Evolutionary conservation across 805 yeast genomes (phyloP).

Genomic region (Saccharomyces paradoxus): DNA sequence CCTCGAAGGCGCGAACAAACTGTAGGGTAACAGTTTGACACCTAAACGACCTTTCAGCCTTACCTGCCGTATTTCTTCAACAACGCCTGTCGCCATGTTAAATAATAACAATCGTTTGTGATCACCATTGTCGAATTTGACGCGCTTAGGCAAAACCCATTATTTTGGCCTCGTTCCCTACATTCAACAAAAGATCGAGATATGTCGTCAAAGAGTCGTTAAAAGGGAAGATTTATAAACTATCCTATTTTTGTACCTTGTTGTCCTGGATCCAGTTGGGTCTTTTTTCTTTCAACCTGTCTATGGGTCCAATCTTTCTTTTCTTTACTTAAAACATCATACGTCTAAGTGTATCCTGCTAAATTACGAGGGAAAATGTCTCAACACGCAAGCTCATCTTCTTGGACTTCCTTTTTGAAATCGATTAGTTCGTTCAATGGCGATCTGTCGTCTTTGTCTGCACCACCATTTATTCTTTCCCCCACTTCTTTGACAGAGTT

Average conservation of each 20-base stretch:
- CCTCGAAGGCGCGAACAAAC: background rate
- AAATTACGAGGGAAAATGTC: conserved; percentile 18
- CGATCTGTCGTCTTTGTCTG: conserved; percentile 86
- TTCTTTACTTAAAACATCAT: background rate
- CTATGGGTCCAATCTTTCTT: background rate
- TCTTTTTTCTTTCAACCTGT: background rate
- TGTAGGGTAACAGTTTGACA: background rate
- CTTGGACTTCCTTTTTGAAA: conserved; percentile 91
- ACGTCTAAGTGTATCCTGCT: conserved; percentile 39
- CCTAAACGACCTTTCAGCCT: background rate
- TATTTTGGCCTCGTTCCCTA: background rate
- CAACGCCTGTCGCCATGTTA: background rate
- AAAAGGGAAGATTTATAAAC: background rate
- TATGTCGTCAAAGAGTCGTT: background rate
- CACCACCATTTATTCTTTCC: conserved; percentile 93
- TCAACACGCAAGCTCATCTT: conserved; percentile 34
- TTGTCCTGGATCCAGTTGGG: background rate
- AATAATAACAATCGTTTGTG: background rate
- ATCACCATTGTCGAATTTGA: background rate
- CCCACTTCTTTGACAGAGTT: conserved; percentile 85
- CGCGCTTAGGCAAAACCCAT: background rate
- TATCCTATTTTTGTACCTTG: background rate
- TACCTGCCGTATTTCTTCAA: background rate
- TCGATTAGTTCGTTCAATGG: conserved; percentile 90
- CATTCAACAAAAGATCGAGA: background rate